Evolutionary conservation across 176 grass and related monocot genomes (phyloP).

Genomic region (Guadua angustifolia): DNA sequence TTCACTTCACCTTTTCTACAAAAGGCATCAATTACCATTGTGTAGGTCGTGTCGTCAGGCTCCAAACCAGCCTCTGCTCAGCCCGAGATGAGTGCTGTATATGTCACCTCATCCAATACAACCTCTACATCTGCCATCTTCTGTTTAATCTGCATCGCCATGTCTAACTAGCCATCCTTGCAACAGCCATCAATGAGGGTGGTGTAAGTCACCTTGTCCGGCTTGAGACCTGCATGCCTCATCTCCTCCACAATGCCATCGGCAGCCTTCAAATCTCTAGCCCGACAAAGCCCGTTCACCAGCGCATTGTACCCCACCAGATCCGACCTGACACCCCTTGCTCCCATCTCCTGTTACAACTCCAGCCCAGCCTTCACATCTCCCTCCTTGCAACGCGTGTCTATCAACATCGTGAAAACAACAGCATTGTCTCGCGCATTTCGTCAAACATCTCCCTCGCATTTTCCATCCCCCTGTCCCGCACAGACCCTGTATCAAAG

Average conservation of each 20-base stretch:
- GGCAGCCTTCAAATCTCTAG: conserved; percentile 58
- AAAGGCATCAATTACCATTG: conserved; percentile 89
- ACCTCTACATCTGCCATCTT: conserved; percentile 58
- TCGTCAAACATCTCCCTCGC: conserved; percentile 52
- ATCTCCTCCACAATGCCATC: conserved; percentile 56
- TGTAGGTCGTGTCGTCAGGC: conserved; percentile 69
- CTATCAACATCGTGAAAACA: conserved; percentile 66
- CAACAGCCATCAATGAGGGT: conserved; percentile 71
- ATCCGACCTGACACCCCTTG: conserved; percentile 45
- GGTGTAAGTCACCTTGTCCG: conserved; percentile 72
- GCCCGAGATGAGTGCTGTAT: conserved; percentile 65
- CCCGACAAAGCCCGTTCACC: conserved; percentile 59
- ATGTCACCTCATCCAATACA: conserved; percentile 71
- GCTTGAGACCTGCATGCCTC: conserved; percentile 46
- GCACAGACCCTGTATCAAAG: conserved; percentile 62
- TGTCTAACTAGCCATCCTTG: conserved; percentile 67
- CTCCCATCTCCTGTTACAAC: conserved; percentile 52
- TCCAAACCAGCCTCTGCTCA: conserved; percentile 59
- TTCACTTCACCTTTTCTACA: conserved; percentile 72
- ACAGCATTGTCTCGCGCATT: conserved; percentile 56
- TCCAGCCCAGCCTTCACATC: conserved; percentile 41
- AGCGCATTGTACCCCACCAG: conserved; percentile 61
- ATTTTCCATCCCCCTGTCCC: conserved; percentile 40
- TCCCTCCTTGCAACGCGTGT: conserved; percentile 62
- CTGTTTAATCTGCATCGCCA: conserved; percentile 55